Evolutionary conservation across 345 rosid genomes (phyloP), one percentile per base, ranked within the genome.

Genomic region (Aurinia saxatilis): DNA sequence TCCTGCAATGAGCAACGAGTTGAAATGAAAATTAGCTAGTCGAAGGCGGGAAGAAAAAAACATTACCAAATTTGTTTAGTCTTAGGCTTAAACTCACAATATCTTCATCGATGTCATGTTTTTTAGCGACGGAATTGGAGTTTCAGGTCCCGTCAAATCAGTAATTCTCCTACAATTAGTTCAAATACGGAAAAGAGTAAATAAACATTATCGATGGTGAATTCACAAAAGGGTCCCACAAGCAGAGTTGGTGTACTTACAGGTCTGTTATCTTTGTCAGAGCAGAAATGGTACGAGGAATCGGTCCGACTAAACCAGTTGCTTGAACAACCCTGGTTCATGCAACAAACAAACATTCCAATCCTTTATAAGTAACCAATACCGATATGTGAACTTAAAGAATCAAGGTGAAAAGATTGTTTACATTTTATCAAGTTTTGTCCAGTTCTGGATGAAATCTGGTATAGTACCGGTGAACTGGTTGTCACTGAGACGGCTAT

Each of bases 251-350:
- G 18, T 39, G 14, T 57, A 46, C 46, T 31, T 39, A 79, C 84
- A 78, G n/a, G 19, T 82, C 77, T 3, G n/a, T 59, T 35, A 77
- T 40, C 0, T 59, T 61, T 9, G 0, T 3, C 34, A 77, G 66
- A 63, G 11, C 3, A 48, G 39, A 9, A 50, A 82, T 73, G 57
- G 65, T 53, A 5, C 53, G 29, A 19, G 81, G 84, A 68, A 84
- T 68, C 7, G 84, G 90, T 44, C 90, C 90, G 19, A 59, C 57
- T 64, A 84, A 68, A 41, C 87, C 87, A 55, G 82, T 80, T 27
- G 57, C 87, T 25, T 84, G 79, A 29, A 77, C 73, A 21, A 36
- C 48, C 55, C 84, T 84, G 73, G 48, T 2, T 8, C 7, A 33
- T 11, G 16, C 19, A 71, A 6, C 30, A 53, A 12, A 6, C 7